Percentiles rank a stretch among this genome's conserved stretches.
These are phyloP conservation scores for Pichia californica DNA, from an alignment of 805 yeast species.

Conservation along the genomic window DNA sequence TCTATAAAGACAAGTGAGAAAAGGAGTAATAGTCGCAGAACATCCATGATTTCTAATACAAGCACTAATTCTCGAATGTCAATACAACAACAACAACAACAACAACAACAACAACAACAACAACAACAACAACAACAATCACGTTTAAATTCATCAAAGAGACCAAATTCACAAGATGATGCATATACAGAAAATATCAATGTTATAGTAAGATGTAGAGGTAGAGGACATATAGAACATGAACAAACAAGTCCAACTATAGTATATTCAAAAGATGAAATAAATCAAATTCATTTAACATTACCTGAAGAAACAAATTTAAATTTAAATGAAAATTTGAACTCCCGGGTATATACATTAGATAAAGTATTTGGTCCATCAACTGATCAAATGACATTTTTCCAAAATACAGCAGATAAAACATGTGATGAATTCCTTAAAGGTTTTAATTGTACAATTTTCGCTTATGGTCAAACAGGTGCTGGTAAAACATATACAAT, in stretches of 20 bases:
- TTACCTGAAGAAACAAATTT: conserved; percentile 4
- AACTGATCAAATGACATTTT: conserved; percentile 42
- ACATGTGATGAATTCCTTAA: conserved; percentile 41
- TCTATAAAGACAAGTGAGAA: too few species aligned
- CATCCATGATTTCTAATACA: background rate
- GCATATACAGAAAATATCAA: conserved; percentile 7
- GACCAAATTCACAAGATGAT: background rate
- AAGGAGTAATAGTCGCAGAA: background rate
- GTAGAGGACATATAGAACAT: conserved; percentile 39
- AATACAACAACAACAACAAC: too few species aligned
- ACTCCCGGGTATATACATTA: conserved; percentile 36
- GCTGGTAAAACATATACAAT: conserved; percentile 57
- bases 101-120: too few species aligned
- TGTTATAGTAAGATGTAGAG: conserved; percentile 34
- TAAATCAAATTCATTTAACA: conserved; percentile 6
- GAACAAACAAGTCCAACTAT: conserved; percentile 40
- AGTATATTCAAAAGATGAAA: conserved; percentile 36
- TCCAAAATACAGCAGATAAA: conserved; percentile 41
- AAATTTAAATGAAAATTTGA: background rate
- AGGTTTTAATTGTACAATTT: conserved; percentile 49
- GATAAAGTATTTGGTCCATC: conserved; percentile 52
- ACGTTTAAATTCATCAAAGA: too few species aligned
- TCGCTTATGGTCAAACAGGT: conserved; percentile 60
- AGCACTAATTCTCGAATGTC: too few species aligned
- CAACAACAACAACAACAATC: too few species aligned